Percentiles rank a stretch among this genome's conserved stretches.
These are phyloP conservation scores for Puccinia novopanici DNA, from an alignment of 1,284 basidiomycete genomes.

Conservation along the genomic window DNA sequence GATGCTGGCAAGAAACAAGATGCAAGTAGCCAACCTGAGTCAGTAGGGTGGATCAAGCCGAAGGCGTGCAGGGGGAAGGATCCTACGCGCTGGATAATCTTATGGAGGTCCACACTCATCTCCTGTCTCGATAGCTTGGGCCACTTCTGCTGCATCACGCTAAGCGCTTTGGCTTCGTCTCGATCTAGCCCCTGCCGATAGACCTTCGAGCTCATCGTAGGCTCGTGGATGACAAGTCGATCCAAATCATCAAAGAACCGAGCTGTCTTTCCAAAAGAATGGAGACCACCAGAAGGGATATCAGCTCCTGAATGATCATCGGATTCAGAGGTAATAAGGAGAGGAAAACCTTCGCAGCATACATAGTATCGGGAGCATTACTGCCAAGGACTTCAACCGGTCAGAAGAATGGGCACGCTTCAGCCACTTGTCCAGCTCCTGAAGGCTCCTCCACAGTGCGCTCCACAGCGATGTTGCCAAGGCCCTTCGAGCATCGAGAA, in stretches of 20 bases:
- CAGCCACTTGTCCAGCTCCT: conserved; percentile 8
- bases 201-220: neutral
- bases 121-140: conserved; percentile 13
- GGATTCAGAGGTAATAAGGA: neutral
- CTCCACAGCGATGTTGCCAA: neutral
- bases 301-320: neutral
- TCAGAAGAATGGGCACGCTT: neutral
- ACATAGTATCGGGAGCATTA: conserved; percentile 23
- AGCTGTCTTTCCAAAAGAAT: conserved; percentile 30
- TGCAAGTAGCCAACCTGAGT: neutral
- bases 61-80: neutral
- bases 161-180: conserved; percentile 34
- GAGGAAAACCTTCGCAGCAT: neutral
- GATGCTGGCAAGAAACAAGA: neutral
- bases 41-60: neutral
- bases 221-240: neutral
- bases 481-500: neutral
- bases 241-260: conserved; percentile 25
- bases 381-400: neutral
- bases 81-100: conserved; percentile 19
- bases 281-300: neutral
- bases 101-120: neutral
- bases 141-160: conserved; percentile 27
- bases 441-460: conserved; percentile 13
- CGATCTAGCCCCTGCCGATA: conserved; percentile 6